These are phyloP conservation scores for Penicillium fuscoglaucum DNA, from an alignment of 2,329 filamentous ascomycete species.

Conservation along the genomic window DNA sequence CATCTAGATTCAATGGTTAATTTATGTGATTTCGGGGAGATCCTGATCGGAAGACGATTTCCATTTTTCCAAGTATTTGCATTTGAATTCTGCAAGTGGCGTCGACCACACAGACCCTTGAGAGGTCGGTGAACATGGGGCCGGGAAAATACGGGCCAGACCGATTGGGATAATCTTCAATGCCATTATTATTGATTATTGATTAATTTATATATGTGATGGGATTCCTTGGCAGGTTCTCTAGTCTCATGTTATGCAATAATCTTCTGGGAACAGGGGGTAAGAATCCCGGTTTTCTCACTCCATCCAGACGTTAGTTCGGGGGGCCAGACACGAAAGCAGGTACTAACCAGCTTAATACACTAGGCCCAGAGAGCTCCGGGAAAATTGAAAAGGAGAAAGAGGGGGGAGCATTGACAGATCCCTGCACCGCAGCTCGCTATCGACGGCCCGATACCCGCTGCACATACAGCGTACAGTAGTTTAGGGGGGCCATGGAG, in stretches of 20 bases:
- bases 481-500: constrained; percentile 10
- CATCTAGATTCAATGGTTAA: background rate
- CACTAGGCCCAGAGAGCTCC: background rate
- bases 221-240: background rate
- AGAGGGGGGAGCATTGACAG: constrained; percentile 10
- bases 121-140: constrained; percentile 15
- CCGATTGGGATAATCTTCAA: background rate
- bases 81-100: constrained; percentile 7
- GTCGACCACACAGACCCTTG: constrained; percentile 12
- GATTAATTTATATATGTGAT: background rate
- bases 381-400: background rate
- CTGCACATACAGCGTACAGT: constrained; percentile 27
- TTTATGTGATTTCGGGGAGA: background rate
- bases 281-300: background rate
- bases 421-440: constrained; percentile 30
- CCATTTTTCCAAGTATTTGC: background rate
- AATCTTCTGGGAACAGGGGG: background rate
- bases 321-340: background rate
- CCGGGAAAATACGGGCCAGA: constrained; percentile 21
- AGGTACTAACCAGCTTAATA: constrained; percentile 3
- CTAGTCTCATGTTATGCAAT: background rate
- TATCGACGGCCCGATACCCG: constrained; percentile 33
- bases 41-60: constrained; percentile 8
- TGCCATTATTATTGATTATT: background rate
- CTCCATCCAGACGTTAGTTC: background rate